phyloP scores from a whole-genome alignment of 768 basidiomycete genomes.

The Trametes punicea region DNA sequence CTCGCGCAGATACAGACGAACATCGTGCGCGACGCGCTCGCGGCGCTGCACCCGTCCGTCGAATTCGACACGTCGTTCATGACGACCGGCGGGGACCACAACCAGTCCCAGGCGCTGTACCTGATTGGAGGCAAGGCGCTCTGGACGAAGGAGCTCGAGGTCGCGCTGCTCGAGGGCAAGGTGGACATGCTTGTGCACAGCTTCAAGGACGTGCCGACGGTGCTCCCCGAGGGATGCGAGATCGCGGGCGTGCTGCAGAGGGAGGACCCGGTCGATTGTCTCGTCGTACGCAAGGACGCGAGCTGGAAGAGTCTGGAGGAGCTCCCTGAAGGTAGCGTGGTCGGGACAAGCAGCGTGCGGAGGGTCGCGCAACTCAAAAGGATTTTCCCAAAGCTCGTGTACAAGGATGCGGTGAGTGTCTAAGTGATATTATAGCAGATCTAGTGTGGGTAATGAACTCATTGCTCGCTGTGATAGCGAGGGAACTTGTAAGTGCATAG shows the following conservation, averaged over 20 bases:
- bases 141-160: slow-evolving; percentile 97
- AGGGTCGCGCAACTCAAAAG: slow-evolving; percentile 87
- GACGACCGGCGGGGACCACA: slow-evolving; percentile 82
- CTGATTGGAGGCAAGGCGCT: slow-evolving; percentile 86
- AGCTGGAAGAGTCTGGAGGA: slow-evolving; percentile 74
- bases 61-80: slow-evolving; percentile 55
- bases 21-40: slow-evolving; percentile 65
- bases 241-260: slow-evolving; percentile 83
- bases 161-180: slow-evolving; percentile 61
- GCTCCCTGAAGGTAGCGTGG: slow-evolving; percentile 80
- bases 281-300: slow-evolving; percentile 79
- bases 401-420: slow-evolving; percentile 89
- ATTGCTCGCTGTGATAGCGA: slow-evolving; percentile 42
- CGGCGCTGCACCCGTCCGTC: slow-evolving; percentile 48
- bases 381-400: slow-evolving; percentile 69
- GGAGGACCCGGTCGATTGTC: slow-evolving; percentile 84
- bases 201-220: slow-evolving; percentile 91
- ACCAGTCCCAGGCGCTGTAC: slow-evolving; percentile 83
- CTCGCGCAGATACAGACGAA: slow-evolving; percentile 91
- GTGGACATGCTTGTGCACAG: slow-evolving; percentile 94
- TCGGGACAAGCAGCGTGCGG: slow-evolving; percentile 95
- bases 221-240: slow-evolving; percentile 77
- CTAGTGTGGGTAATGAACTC: background rate
- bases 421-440: slow-evolving; percentile 21
- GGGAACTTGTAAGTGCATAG: slow-evolving; percentile 72